Conservation (phyloP, 306 rosid species). For the Ormosia emarginata region DNA sequence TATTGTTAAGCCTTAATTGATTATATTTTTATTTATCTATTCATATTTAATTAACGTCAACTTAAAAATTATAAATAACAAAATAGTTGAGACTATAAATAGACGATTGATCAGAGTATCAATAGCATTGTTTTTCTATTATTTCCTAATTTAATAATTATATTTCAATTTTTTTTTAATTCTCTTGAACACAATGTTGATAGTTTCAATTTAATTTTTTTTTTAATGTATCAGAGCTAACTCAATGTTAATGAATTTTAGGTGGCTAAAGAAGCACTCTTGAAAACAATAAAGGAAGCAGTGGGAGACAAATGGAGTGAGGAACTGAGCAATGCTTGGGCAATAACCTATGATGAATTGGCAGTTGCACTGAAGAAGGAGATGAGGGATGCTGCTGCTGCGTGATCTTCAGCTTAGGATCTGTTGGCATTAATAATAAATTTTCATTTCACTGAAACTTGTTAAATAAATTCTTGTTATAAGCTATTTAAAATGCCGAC, state of each 20-base stretch:
- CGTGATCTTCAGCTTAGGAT: neutral
- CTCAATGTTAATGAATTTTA: neutral
- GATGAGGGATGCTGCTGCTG: neutral
- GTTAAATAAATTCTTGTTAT: neutral
- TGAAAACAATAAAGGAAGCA: slow-evolving; percentile 24
- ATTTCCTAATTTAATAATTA: too few species aligned
- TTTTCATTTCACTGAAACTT: neutral
- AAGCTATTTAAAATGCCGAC: neutral
- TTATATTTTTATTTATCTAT: too few species aligned
- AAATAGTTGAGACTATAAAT: too few species aligned
- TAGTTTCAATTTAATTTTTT: neutral
- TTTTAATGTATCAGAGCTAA: neutral
- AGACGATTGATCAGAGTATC: too few species aligned
- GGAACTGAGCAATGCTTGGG: slow-evolving; percentile 20
- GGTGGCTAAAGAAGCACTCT: slow-evolving; percentile 30
- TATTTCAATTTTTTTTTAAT: too few species aligned
- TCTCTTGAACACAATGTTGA: neutral
- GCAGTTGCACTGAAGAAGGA: slow-evolving; percentile 19
- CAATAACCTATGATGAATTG: slow-evolving; percentile 26
- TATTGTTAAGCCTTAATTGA: too few species aligned
- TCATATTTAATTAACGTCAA: too few species aligned
- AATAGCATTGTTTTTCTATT: too few species aligned
- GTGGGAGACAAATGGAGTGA: slow-evolving; percentile 23
- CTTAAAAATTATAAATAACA: too few species aligned
- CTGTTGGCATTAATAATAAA: neutral